phyloP scores from a whole-genome alignment of 2,329 filamentous ascomycete genomes.

The Thielaviopsis ethacetica region DNA sequence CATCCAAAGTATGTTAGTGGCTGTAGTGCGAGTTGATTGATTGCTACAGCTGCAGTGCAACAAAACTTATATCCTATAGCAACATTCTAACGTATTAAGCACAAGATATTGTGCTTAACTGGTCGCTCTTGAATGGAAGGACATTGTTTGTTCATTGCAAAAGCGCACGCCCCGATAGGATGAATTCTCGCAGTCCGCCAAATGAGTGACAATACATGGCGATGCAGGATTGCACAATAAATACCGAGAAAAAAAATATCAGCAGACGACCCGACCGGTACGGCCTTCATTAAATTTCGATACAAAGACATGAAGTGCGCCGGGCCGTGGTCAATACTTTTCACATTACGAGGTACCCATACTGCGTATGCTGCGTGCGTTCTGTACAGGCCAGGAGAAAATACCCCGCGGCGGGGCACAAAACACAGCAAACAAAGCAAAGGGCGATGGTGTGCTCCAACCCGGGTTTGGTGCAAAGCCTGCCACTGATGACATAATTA shows the following conservation, averaged over 20 bases:
- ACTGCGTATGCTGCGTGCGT: no score
- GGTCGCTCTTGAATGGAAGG: no score
- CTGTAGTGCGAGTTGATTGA: no score
- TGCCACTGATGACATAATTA: conserved; percentile 19
- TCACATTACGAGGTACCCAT: no score
- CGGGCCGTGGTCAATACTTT: background rate
- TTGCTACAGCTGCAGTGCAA: no score
- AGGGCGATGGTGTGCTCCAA: background rate
- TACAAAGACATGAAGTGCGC: background rate
- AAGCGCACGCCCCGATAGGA: background rate
- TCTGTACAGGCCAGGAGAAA: background rate
- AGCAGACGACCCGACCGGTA: background rate
- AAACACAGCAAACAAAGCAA: background rate
- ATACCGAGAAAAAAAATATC: background rate
- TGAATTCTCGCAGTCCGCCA: background rate
- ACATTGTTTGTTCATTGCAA: no score
- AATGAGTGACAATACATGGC: background rate
- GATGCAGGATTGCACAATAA: background rate
- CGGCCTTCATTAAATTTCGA: background rate
- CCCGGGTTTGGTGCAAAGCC: background rate
- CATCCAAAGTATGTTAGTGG: no score
- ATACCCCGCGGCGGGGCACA: background rate
- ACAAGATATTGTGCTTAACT: no score
- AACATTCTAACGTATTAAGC: no score
- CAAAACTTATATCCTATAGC: no score